These are phyloP conservation scores for Dothiorella sarmentorum DNA, from an alignment of 2,329 filamentous ascomycete genomes.

Conservation along the genomic window DNA sequence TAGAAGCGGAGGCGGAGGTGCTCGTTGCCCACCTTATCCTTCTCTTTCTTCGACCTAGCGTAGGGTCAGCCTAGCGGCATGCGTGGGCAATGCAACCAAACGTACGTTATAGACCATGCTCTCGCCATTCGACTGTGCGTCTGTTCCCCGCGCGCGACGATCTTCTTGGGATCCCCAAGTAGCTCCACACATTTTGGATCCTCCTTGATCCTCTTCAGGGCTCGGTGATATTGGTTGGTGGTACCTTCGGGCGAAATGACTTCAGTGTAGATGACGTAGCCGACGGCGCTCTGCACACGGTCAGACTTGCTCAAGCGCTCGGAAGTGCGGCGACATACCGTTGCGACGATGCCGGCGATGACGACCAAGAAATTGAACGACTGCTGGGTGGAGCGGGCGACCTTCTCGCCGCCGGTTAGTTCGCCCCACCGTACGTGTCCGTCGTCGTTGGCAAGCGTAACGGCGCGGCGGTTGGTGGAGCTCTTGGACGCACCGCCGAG, in stretches of 20 bases:
- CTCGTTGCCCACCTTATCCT: slow-evolving; percentile 70
- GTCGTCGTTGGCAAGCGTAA: slow-evolving; percentile 84
- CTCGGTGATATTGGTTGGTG: slow-evolving; percentile 82
- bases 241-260: slow-evolving; percentile 64
- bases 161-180: slow-evolving; percentile 66
- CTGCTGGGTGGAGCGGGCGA: slow-evolving; percentile 81
- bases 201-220: slow-evolving; percentile 72
- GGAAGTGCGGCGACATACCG: slow-evolving; percentile 52
- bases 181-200: slow-evolving; percentile 69
- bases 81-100: slow-evolving; percentile 46
- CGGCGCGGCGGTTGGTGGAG: slow-evolving; percentile 38
- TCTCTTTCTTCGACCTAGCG: slow-evolving; percentile 59
- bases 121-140: slow-evolving; percentile 78
- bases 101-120: slow-evolving; percentile 40
- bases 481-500: not conserved
- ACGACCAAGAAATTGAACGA: slow-evolving; percentile 83
- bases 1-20: slow-evolving; percentile 79
- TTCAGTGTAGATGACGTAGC: slow-evolving; percentile 36
- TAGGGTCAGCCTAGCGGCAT: slow-evolving; percentile 10
- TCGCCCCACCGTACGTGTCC: slow-evolving; percentile 78
- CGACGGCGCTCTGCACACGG: slow-evolving; percentile 63
- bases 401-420: slow-evolving; percentile 73
- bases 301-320: slow-evolving; percentile 3
- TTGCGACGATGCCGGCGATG: slow-evolving; percentile 69
- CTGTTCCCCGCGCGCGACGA: slow-evolving; percentile 76